Evolutionary conservation across 108 stramenopile species (phyloP).

Genomic region (Cyclostephanos tholiformis): DNA sequence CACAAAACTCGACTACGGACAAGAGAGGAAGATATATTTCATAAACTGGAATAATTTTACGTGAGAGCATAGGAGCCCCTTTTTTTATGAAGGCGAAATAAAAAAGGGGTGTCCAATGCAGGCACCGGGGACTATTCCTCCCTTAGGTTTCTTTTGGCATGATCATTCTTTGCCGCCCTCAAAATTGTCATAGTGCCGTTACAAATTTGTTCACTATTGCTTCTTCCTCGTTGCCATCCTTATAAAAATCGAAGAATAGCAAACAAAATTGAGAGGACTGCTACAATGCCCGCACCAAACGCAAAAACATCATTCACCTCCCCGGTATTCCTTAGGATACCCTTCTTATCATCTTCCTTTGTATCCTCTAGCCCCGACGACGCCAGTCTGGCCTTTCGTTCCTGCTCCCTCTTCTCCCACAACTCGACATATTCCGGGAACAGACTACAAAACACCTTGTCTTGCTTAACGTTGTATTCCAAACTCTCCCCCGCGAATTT

Average conservation of each 20-base stretch:
- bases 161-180: neutral
- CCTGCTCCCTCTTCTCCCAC: slow-evolving; percentile 59
- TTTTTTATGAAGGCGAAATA: neutral
- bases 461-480: slow-evolving; percentile 77
- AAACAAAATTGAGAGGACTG: slow-evolving; percentile 68
- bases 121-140: neutral
- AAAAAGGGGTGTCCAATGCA: neutral
- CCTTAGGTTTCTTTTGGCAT: neutral
- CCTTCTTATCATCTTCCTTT: slow-evolving; percentile 16
- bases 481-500: slow-evolving; percentile 82
- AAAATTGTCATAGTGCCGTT: neutral
- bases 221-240: neutral
- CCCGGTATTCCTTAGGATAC: slow-evolving; percentile 19
- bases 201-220: neutral
- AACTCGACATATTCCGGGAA: slow-evolving; percentile 84
- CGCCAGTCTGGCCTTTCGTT: slow-evolving; percentile 36
- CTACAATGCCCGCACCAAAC: slow-evolving; percentile 66
- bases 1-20: no score
- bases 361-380: slow-evolving; percentile 7
- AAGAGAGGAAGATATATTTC: no score
- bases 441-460: slow-evolving; percentile 64
- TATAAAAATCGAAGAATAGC: slow-evolving; percentile 48
- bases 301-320: slow-evolving; percentile 47
- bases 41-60: no score
- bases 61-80: no score